phyloP scores from a whole-genome alignment of 2,329 filamentous ascomycete species.

The Parafenestella ontariensis region DNA sequence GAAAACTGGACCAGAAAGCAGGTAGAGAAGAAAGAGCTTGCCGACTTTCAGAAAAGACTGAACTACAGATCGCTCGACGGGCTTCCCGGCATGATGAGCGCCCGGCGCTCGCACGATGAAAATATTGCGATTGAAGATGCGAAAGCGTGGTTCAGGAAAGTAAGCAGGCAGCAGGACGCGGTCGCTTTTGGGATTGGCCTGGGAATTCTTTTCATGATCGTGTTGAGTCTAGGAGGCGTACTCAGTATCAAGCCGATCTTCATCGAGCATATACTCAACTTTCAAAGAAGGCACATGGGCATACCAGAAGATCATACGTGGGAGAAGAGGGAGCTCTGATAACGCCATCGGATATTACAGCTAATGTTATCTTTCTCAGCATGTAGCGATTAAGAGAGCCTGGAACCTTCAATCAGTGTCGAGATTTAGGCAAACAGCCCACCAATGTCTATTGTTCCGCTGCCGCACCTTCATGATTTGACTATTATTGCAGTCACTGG shows the following conservation, averaged over 20 bases:
- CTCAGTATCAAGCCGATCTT: slow-evolving; percentile 27
- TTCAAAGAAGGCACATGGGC: slow-evolving; percentile 33
- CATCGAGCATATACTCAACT: slow-evolving; percentile 28
- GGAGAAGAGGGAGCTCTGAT: slow-evolving; percentile 15
- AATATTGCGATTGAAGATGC: slow-evolving; percentile 55
- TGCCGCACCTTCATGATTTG: too few species aligned
- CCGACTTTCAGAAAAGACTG: slow-evolving; percentile 63
- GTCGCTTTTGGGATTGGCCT: slow-evolving; percentile 25
- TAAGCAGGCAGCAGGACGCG: slow-evolving; percentile 34
- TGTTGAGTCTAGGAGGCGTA: slow-evolving; percentile 23
- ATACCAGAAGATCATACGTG: slow-evolving; percentile 16
- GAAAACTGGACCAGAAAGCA: slow-evolving; percentile 59
- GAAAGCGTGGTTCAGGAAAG: slow-evolving; percentile 33
- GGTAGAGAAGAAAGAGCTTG: slow-evolving; percentile 58
- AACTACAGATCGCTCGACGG: slow-evolving; percentile 53
- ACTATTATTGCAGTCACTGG: too few species aligned
- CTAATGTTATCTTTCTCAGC: neutral
- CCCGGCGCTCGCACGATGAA: slow-evolving; percentile 57
- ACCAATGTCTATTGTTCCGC: neutral
- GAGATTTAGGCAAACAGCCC: neutral
- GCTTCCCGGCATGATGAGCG: slow-evolving; percentile 45
- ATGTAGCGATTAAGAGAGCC: neutral
- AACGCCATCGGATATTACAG: neutral
- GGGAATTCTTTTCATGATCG: slow-evolving; percentile 29
- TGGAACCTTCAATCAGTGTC: neutral